A percentile compares a stretch with the other conserved stretches of the same genome.
phyloP scores from a whole-genome alignment of 345 rosid genomes.

The Citrus australasica region DNA sequence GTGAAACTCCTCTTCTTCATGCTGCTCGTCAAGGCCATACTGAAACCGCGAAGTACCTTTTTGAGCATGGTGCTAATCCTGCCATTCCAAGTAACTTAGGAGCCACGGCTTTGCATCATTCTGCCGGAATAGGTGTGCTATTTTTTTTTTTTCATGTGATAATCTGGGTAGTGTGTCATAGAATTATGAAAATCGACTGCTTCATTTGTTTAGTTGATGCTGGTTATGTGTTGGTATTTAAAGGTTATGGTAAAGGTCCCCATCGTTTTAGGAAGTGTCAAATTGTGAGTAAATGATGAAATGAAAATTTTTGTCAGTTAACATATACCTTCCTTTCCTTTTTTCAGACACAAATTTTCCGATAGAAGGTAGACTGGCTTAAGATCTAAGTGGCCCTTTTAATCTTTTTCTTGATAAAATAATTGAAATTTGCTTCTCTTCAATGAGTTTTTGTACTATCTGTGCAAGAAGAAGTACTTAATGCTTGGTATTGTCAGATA shows the following conservation, averaged over 20 bases:
- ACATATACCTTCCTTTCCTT: not conserved
- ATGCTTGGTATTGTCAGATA: no score
- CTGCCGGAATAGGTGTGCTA: constrained; percentile 72
- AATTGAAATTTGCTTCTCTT: no score
- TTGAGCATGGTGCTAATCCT: constrained; percentile 76
- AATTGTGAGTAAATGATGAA: not conserved
- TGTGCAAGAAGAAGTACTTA: no score
- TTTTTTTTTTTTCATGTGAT: not conserved
- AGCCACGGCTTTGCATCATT: constrained; percentile 85
- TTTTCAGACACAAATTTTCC: not conserved
- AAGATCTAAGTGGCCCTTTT: no score
- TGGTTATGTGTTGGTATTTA: not conserved
- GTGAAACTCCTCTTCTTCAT: constrained; percentile 90
- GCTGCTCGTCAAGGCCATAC: constrained; percentile 93
- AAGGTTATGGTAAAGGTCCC: not conserved
- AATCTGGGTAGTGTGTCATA: not conserved
- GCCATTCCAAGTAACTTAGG: constrained; percentile 75
- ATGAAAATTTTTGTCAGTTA: not conserved
- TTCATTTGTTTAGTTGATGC: not conserved
- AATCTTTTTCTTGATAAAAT: no score
- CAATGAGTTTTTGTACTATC: no score
- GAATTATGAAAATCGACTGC: not conserved
- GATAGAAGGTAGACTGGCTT: no score
- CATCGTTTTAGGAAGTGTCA: not conserved
- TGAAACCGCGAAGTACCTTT: constrained; percentile 65